phyloP scores from a whole-genome alignment of 768 basidiomycete genomes.

The Leccinum fibrillosum region DNA sequence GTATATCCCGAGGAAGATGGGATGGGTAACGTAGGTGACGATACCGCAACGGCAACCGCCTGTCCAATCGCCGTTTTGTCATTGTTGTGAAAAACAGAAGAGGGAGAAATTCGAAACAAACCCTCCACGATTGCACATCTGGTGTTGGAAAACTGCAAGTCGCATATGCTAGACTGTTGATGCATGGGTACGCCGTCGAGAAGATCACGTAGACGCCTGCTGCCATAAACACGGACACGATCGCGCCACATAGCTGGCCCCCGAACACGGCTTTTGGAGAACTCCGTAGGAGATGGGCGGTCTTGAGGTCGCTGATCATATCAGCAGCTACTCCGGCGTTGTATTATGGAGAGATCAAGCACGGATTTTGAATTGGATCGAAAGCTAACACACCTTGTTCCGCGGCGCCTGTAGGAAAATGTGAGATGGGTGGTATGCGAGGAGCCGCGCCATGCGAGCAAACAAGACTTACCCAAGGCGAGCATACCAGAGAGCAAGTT shows the following conservation, averaged over 20 bases:
- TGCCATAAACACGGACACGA: slow-evolving; percentile 59
- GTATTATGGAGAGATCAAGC: neutral
- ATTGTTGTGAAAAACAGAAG: neutral
- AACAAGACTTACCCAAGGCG: slow-evolving; percentile 12
- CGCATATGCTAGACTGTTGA: slow-evolving; percentile 28
- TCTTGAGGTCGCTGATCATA: slow-evolving; percentile 68
- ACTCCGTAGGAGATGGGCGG: slow-evolving; percentile 64
- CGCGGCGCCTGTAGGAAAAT: slow-evolving; percentile 12
- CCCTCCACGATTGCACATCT: slow-evolving; percentile 25
- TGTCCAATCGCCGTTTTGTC: neutral
- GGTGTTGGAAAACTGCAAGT: slow-evolving; percentile 23
- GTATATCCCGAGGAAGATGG: slow-evolving; percentile 55
- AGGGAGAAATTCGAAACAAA: neutral
- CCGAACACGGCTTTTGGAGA: slow-evolving; percentile 63
- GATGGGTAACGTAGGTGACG: slow-evolving; percentile 33
- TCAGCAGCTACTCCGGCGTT: slow-evolving; percentile 39
- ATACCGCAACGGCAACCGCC: slow-evolving; percentile 21
- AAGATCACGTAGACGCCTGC: slow-evolving; percentile 60
- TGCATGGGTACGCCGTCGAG: slow-evolving; percentile 60
- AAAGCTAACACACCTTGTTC: slow-evolving; percentile 18
- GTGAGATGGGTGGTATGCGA: neutral
- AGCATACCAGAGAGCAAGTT: slow-evolving; percentile 28
- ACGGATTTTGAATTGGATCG: neutral
- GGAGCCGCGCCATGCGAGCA: neutral
- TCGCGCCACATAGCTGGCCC: slow-evolving; percentile 54